These are phyloP conservation scores for Paecilomyces formosus DNA, from an alignment of 2,329 filamentous ascomycete species.

Conservation along the genomic window DNA sequence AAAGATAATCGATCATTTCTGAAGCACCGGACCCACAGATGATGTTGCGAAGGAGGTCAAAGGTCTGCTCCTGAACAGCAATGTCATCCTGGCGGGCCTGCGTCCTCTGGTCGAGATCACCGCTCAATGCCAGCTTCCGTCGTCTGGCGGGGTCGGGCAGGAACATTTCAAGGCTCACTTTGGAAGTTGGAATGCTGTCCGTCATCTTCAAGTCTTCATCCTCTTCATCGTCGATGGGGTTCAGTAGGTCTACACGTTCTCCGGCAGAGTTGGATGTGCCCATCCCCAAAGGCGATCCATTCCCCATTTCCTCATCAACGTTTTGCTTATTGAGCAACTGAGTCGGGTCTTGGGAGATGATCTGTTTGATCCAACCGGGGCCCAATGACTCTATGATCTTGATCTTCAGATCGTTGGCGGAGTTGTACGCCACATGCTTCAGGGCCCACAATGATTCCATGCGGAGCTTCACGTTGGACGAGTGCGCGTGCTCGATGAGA, in stretches of 20 bases:
- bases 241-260: slow-evolving; percentile 53
- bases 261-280: slow-evolving; percentile 53
- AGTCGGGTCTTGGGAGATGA: slow-evolving; percentile 57
- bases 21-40: slow-evolving; percentile 58
- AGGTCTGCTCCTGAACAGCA: slow-evolving; percentile 80
- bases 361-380: slow-evolving; percentile 69
- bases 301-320: slow-evolving; percentile 24
- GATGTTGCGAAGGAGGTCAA: slow-evolving; percentile 85
- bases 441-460: slow-evolving; percentile 88
- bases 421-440: slow-evolving; percentile 76
- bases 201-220: slow-evolving; percentile 28
- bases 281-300: slow-evolving; percentile 37
- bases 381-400: slow-evolving; percentile 70
- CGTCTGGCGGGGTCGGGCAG: slow-evolving; percentile 32
- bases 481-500: slow-evolving; percentile 78
- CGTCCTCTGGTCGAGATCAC: slow-evolving; percentile 60
- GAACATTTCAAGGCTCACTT: slow-evolving; percentile 29
- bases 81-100: slow-evolving; percentile 70
- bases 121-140: slow-evolving; percentile 45
- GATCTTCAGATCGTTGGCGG: slow-evolving; percentile 65
- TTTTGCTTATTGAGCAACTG: slow-evolving; percentile 19
- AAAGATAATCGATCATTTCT: slow-evolving; percentile 78
- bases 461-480: slow-evolving; percentile 67
- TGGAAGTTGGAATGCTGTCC: slow-evolving; percentile 33
- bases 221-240: slow-evolving; percentile 36